Evolutionary conservation across 1,139 yeast genomes (phyloP).

Genomic region (Suhomyces ambrosiae): DNA sequence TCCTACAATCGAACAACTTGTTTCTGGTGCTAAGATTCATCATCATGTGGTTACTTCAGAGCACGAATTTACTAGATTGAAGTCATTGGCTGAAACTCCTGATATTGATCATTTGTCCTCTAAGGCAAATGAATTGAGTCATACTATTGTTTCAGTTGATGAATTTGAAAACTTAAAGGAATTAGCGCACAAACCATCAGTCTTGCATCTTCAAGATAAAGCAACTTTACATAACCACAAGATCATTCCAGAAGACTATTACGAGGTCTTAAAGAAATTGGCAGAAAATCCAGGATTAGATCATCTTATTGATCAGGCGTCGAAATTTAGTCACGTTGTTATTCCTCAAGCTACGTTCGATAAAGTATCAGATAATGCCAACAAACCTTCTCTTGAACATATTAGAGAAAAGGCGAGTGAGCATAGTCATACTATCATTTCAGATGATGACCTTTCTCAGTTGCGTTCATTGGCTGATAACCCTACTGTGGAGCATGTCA

Average conservation of each 20-base stretch:
- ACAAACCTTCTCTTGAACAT: slow-evolving; percentile 21
- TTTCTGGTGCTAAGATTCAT: slow-evolving; percentile 17
- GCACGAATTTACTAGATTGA: slow-evolving; percentile 10
- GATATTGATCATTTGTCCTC: slow-evolving; percentile 21
- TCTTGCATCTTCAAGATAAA: slow-evolving; percentile 27
- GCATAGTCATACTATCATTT: slow-evolving; percentile 8
- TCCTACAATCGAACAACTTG: slow-evolving; percentile 25
- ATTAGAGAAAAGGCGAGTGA: slow-evolving; percentile 15
- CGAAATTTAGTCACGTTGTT: slow-evolving; percentile 19
- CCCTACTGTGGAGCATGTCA: slow-evolving; percentile 20
- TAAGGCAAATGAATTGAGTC: slow-evolving; percentile 17
- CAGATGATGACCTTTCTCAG: slow-evolving; percentile 15
- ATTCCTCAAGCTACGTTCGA: slow-evolving; percentile 20
- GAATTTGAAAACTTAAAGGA: slow-evolving; percentile 17
- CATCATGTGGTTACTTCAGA: slow-evolving; percentile 22
- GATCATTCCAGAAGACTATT: slow-evolving; percentile 10
- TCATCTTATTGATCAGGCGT: slow-evolving; percentile 22
- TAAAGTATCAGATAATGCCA: slow-evolving; percentile 14
- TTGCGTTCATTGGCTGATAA: slow-evolving; percentile 18
- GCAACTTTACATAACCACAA: slow-evolving; percentile 23
- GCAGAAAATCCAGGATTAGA: slow-evolving; percentile 32
- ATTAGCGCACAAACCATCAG: slow-evolving; percentile 18
- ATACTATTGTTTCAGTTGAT: slow-evolving; percentile 21
- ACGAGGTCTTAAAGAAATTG: slow-evolving; percentile 16
- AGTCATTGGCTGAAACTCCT: slow-evolving; percentile 22